Base-by-base conservation (phyloP, 2,329 filamentous ascomycete species). In the Colletotrichum karsti region DNA sequence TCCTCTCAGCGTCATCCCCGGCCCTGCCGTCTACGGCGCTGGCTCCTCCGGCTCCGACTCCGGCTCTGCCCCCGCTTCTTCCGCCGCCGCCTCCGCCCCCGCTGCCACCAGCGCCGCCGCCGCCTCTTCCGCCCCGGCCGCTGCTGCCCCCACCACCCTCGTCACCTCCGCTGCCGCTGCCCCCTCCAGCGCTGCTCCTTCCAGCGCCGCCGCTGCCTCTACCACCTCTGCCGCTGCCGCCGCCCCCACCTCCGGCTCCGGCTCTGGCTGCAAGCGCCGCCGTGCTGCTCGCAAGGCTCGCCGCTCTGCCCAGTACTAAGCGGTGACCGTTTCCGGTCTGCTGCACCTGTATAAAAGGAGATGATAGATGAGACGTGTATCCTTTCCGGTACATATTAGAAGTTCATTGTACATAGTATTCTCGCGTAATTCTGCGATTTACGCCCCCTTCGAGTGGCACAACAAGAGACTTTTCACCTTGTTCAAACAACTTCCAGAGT, bases 21-120 rank as follows among this genome's bases (percentile, higher is more conserved):
- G 69, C 41, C 69, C 69, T 44, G 44, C 69, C 10, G 22, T 70
- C 42, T 67, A 67, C 64, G 58, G 79, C 30, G 2, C 51, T 13
- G 51, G 51, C 15, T 37, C 51, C 24, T 55, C 51, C 33, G 77
- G 78, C 41, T 50, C 53, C n/a, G 48, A 33, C 50, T 51, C 58
- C n/a, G 63, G 63, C 58, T 55, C 58, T 39, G 60, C 62, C 12
- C 28, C 57, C n/a, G 22, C 51, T 26, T 7, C 64, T 10, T 22
- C 56, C 35, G 28, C 55, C 7, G 28, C 42, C 10, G 35, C 46
- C 58, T 58, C 42, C 33, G 68, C 44, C 51, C 65, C 55, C 7
- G 28, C 55, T 4, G 28, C 69, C 12, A 50, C 46, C 24, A 30
- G 46, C 44, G 41, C 55, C 10, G 7, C 50, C 3, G 30, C 61